phyloP scores from a whole-genome alignment of 768 basidiomycete species.

The Kwoniella sp. region DNA sequence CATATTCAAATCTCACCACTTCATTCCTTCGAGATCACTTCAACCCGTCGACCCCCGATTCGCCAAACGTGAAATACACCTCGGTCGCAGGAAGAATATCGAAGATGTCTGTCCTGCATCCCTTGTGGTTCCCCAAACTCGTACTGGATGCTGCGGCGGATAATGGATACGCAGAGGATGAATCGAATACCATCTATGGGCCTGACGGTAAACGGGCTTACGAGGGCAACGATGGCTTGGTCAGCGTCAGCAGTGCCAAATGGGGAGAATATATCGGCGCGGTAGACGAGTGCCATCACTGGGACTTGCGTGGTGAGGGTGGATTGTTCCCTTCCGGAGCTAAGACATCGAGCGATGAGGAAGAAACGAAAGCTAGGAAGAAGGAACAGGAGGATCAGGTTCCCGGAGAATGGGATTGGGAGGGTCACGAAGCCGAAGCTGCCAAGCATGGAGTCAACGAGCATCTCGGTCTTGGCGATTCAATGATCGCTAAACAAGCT shows the following conservation, averaged over 20 bases:
- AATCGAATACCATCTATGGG: constrained; percentile 28
- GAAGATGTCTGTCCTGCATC: constrained; percentile 63
- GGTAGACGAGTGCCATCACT: constrained; percentile 89
- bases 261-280: constrained; percentile 96
- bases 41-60: constrained; percentile 64
- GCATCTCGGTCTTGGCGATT: constrained; percentile 46
- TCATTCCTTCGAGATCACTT: constrained; percentile 63
- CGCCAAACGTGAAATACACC: constrained; percentile 81
- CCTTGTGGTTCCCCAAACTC: constrained; percentile 94
- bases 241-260: constrained; percentile 76
- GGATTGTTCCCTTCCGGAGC: constrained; percentile 59
- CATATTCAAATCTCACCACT: constrained; percentile 90
- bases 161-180: constrained; percentile 59
- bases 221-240: constrained; percentile 84
- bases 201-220: constrained; percentile 46
- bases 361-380: constrained; percentile 16
- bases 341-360: constrained; percentile 9
- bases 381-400: constrained; percentile 33
- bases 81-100: constrained; percentile 79
- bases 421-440: constrained; percentile 9
- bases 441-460: constrained; percentile 34
- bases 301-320: constrained; percentile 89
- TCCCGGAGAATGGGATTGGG: constrained; percentile 34
- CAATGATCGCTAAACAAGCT: not conserved
- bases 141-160: constrained; percentile 84